phyloP scores from a whole-genome alignment of 2,329 filamentous ascomycete genomes.

The Samsoniella hepiali region DNA sequence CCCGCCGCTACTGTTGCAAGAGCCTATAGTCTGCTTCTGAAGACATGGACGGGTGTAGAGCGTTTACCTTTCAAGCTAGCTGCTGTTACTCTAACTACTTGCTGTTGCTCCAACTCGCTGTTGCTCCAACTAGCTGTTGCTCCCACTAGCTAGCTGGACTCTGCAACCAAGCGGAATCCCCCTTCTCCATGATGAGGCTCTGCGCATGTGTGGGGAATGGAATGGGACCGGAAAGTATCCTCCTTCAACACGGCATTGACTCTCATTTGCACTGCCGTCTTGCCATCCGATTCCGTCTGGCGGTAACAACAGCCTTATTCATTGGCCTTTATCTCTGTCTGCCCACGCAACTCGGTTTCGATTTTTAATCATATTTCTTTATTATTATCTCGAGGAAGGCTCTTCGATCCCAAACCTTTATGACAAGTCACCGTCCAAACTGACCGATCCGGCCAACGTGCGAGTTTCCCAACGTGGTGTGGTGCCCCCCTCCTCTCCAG shows the following conservation, averaged over 20 bases:
- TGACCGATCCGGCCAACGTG: background rate
- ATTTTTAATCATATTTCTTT: no score
- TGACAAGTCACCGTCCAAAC: background rate
- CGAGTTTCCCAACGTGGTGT: background rate
- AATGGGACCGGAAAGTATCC: background rate
- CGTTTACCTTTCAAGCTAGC: background rate
- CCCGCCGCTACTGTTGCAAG: background rate
- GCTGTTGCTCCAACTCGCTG: no score
- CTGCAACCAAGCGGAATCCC: background rate
- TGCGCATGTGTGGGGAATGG: conserved; percentile 5
- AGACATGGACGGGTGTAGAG: no score
- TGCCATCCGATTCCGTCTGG: background rate
- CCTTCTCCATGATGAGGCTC: conserved; percentile 11
- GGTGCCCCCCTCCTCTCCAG: no score
- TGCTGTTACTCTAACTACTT: background rate
- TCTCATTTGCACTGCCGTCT: no score
- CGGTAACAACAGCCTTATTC: background rate
- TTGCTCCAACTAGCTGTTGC: no score
- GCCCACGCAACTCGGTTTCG: no score
- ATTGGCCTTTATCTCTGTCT: no score
- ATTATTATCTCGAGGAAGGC: no score
- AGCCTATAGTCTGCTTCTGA: background rate
- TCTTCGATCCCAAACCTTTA: background rate
- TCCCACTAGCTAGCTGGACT: no score
- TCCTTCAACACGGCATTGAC: background rate